phyloP scores from a whole-genome alignment of 1,284 basidiomycete genomes.

The Neolentinus lepideus region DNA sequence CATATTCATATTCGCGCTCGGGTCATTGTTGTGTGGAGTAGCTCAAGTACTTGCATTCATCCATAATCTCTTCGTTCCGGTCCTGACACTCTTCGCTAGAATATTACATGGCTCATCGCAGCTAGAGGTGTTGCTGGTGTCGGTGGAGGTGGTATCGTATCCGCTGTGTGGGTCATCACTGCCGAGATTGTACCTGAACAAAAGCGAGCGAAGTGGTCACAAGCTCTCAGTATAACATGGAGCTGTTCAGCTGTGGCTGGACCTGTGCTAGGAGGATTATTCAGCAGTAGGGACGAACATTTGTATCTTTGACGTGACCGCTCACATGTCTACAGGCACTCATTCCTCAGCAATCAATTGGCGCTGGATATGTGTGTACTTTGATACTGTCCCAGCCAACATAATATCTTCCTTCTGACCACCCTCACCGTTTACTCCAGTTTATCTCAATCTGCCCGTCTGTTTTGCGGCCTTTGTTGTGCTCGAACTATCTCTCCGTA shows the following conservation, averaged over 20 bases:
- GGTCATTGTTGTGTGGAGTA: conserved; percentile 65
- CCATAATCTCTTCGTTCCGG: conserved; percentile 4
- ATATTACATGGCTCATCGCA: conserved; percentile 49
- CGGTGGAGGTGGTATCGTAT: conserved; percentile 77
- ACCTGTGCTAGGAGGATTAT: conserved; percentile 69
- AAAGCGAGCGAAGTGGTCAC: conserved; percentile 72
- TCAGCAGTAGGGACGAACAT: conserved; percentile 50
- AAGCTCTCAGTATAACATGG: conserved; percentile 77
- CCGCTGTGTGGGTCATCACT: conserved; percentile 76
- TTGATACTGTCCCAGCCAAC: conserved; percentile 1
- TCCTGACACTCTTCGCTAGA: conserved; percentile 29
- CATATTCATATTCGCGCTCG: conserved; percentile 61
- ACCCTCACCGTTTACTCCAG: conserved; percentile 26
- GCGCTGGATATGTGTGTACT: conserved; percentile 73
- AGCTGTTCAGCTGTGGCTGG: conserved; percentile 75
- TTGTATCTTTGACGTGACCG: conserved; percentile 2
- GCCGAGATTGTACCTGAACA: conserved; percentile 67
- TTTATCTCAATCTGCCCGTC: conserved; percentile 76
- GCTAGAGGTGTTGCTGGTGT: conserved; percentile 58
- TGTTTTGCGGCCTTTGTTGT: conserved; percentile 53
- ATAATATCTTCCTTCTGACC: conserved; percentile 10
- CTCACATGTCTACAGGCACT: conserved; percentile 11
- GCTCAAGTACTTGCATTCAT: conserved; percentile 41
- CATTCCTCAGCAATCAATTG: conserved; percentile 37
- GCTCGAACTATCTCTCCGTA: conserved; percentile 49